Percentiles rank a stretch among this genome's conserved stretches.
These are phyloP conservation scores for Rhodamnia rubescens DNA, from an alignment of 345 rosid genomes.

Conservation along the genomic window DNA sequence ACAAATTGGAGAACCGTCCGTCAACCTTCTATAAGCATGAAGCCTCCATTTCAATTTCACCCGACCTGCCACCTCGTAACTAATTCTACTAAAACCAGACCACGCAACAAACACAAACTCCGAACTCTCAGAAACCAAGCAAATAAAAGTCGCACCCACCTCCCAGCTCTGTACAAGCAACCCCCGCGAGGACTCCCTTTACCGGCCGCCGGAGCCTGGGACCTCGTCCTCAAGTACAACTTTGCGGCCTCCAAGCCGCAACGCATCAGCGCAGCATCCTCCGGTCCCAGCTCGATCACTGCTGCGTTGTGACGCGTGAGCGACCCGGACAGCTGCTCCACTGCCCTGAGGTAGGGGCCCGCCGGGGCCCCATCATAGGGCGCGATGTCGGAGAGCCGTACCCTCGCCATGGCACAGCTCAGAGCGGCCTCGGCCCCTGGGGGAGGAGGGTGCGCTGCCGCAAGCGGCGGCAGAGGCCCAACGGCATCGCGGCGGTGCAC, in stretches of 20 bases:
- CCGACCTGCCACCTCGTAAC: background rate
- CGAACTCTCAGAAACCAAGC: background rate
- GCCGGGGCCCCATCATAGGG: constrained; percentile 77
- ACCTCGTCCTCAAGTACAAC: constrained; percentile 56
- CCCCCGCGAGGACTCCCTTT: constrained; percentile 48
- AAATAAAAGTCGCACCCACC: constrained; percentile 23
- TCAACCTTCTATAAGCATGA: background rate
- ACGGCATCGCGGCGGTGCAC: constrained; percentile 22
- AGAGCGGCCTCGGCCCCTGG: constrained; percentile 22
- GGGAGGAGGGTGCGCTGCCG: background rate
- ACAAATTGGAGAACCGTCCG: background rate
- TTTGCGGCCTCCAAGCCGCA: constrained; percentile 83
- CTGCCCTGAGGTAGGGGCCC: constrained; percentile 51
- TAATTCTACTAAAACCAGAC: background rate
- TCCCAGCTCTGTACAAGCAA: constrained; percentile 84
- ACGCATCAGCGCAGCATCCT: constrained; percentile 60
- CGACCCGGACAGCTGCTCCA: constrained; percentile 77
- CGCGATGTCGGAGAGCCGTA: constrained; percentile 55
- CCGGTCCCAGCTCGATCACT: constrained; percentile 66
- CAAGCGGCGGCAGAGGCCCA: background rate
- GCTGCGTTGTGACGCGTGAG: constrained; percentile 77
- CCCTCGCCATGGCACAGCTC: constrained; percentile 34
- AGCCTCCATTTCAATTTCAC: background rate
- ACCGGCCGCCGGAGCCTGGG: constrained; percentile 16
- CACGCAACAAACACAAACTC: background rate